Conservation (phyloP, 2,329 filamentous ascomycete genomes). For the Colletotrichum sp. region DNA sequence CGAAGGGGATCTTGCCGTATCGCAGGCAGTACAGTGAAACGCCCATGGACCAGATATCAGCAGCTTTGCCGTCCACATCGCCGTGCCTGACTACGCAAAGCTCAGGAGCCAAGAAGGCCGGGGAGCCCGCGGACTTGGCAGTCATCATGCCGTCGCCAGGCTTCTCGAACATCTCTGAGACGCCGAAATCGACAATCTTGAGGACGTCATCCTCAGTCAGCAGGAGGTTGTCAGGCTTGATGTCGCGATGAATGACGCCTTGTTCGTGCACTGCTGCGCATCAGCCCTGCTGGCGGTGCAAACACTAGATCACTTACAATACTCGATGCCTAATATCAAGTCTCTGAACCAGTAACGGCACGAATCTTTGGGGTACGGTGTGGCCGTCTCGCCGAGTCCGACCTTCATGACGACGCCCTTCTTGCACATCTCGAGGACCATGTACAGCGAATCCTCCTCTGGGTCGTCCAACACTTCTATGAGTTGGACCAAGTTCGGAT, state of each 20-base stretch:
- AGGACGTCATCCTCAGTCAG: constrained; percentile 91
- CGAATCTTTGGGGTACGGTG: constrained; percentile 81
- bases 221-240: constrained; percentile 96
- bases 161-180: constrained; percentile 98
- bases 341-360: constrained; percentile 95
- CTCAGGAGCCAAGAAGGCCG: constrained; percentile 93
- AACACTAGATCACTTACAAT: constrained; percentile 60
- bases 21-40: constrained; percentile 91
- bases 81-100: constrained; percentile 87
- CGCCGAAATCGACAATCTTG: constrained; percentile 98
- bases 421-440: constrained; percentile 99
- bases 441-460: constrained; percentile 93
- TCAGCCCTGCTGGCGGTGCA: background rate
- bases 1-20: constrained; percentile 89
- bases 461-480: constrained; percentile 97
- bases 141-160: constrained; percentile 78
- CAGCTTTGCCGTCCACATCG: constrained; percentile 85
- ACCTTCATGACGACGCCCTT: constrained; percentile 98
- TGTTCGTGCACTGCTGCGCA: constrained; percentile 78
- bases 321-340: constrained; percentile 93
- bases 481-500: constrained; percentile 89
- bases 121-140: constrained; percentile 90
- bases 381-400: constrained; percentile 80
- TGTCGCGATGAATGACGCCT: constrained; percentile 93
- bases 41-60: constrained; percentile 99